A percentile compares a stretch with the other conserved stretches of the same genome.
Conservation (phyloP, 805 yeast genomes). For the Nakazawaea siamensis region DNA sequence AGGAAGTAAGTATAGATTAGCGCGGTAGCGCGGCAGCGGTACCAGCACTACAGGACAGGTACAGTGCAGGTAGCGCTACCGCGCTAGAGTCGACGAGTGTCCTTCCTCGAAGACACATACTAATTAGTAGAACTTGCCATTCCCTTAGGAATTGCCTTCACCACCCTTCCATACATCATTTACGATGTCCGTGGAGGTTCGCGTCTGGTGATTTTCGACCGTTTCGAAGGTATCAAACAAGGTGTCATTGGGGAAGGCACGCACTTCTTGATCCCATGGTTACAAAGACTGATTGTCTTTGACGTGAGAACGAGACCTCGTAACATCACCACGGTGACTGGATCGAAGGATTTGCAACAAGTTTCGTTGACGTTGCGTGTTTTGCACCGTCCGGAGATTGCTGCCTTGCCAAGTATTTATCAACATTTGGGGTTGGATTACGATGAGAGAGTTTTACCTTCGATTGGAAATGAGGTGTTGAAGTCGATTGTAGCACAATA, state of each 20-base stretch:
- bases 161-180: conserved; percentile 74
- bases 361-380: conserved; percentile 91
- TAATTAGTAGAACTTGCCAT: conserved; percentile 39
- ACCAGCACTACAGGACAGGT: too few species aligned
- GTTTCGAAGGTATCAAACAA: conserved; percentile 81
- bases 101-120: too few species aligned
- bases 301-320: conserved; percentile 96
- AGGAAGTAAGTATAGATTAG: conserved; percentile 8
- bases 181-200: conserved; percentile 96
- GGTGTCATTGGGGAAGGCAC: conserved; percentile 95
- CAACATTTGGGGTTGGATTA: conserved; percentile 90
- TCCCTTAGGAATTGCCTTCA: conserved; percentile 61
- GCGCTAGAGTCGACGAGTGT: too few species aligned
- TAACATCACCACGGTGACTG: conserved; percentile 89
- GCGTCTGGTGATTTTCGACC: conserved; percentile 91
- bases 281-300: conserved; percentile 81
- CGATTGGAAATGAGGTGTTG: conserved; percentile 86
- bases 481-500: conserved; percentile 89
- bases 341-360: conserved; percentile 94
- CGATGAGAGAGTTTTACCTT: conserved; percentile 89
- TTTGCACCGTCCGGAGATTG: conserved; percentile 87
- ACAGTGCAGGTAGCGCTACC: too few species aligned
- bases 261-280: conserved; percentile 92
- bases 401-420: conserved; percentile 74
- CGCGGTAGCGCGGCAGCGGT: too few species aligned